Base-by-base conservation (phyloP, 176 grass and related monocot species). In the Rhynchospora pubera region DNA sequence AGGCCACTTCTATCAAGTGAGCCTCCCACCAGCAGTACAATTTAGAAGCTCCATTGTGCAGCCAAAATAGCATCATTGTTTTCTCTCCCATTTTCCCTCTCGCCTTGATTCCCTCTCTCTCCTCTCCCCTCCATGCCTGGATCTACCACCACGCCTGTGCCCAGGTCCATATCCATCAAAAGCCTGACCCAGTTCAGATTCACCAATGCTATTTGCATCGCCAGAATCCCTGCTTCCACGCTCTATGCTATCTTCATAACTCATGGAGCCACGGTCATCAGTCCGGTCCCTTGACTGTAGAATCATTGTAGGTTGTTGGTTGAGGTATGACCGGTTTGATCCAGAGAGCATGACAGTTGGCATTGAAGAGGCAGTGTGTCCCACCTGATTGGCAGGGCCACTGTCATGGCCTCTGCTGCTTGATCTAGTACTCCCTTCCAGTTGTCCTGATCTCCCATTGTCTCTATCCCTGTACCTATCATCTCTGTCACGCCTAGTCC, bases 81-180 rank as follows among this genome's bases (percentile, higher is more conserved):
- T 96, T 87, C 93, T 92, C 80, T 96, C 93, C 93, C 93, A 96
- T 85, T 96, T 96, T 12, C 93, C 88, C 83, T 92, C 90, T 34
- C 92, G 86, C 6, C 93, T 84, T 15, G 77, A 85, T 6, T 93
- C 94, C 45, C 91, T 80, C 81, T 97, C 94, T 78, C 94, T 89
- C 70, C 91, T 66, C 26, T 94, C 91, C 46, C 88, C 77, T 8
- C 87, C 88, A 21, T 90, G 91, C 73, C 91, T 92, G 9, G 53
- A 5, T 22, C 71, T 75, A 47, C 71, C 71, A 14, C 79, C 84
- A 0, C 85, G 60, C 51, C 91, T 84, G n/a, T 59, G 66, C 9
- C 79, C 79, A 22, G 80, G 67, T 78, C 52, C 58, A 58, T 71
- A 80, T 13, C 71, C 88, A 83, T 94, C 91, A 22, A 94, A 88